Percentiles rank a stretch among this genome's conserved stretches.
Evolutionary conservation across 345 rosid species (phyloP).

Genomic region (Salix suchowensis): DNA sequence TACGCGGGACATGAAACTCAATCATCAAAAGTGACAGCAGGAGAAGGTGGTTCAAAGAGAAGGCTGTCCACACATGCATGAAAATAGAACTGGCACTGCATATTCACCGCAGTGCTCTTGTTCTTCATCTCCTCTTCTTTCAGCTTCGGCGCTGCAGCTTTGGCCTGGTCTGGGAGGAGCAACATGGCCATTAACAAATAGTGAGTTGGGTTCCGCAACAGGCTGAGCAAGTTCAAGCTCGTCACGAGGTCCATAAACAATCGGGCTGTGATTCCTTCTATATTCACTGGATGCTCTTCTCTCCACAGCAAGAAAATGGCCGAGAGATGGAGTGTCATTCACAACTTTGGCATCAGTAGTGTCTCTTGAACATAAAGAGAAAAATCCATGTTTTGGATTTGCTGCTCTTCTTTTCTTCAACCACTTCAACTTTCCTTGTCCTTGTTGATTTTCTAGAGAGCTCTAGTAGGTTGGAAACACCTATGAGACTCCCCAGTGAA

Average conservation of each 20-base stretch:
- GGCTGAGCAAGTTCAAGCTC: constrained; percentile 24
- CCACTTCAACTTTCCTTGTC: constrained; percentile 30
- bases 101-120: constrained; percentile 14
- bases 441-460: constrained; percentile 48
- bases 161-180: constrained; percentile 38
- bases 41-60: not conserved
- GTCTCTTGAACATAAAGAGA: constrained; percentile 47
- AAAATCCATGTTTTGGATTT: constrained; percentile 41
- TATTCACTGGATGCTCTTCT: constrained; percentile 35
- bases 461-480: constrained; percentile 46
- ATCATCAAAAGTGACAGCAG: not conserved
- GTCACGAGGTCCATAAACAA: constrained; percentile 22
- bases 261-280: constrained; percentile 26
- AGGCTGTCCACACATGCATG: constrained; percentile 38
- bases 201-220: constrained; percentile 26
- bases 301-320: constrained; percentile 49
- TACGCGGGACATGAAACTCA: constrained; percentile 6
- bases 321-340: constrained; percentile 36
- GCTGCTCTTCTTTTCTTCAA: constrained; percentile 16
- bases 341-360: constrained; percentile 28
- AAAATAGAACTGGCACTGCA: constrained; percentile 28
- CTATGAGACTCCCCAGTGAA: constrained; percentile 62
- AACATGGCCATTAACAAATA: constrained; percentile 39
- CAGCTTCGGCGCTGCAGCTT: constrained; percentile 1
- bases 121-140: constrained; percentile 12